These are phyloP conservation scores for Ascoidea rubescens DNA, from an alignment of 805 yeast species.

Conservation along the genomic window DNA sequence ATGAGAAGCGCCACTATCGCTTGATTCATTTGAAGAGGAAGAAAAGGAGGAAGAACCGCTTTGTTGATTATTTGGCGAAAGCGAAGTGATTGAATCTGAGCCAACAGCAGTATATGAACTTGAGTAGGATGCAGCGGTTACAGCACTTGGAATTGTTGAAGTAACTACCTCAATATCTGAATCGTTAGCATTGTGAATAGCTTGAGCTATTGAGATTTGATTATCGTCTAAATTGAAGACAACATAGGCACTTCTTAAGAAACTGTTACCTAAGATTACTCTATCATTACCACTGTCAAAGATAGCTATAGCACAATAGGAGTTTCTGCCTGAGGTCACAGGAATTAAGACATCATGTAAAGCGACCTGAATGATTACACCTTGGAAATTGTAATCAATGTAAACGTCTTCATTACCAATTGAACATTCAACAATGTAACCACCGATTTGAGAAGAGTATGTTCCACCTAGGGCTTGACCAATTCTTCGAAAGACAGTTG, in stretches of 20 bases:
- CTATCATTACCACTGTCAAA: slow-evolving; percentile 20
- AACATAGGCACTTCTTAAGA: slow-evolving; percentile 36
- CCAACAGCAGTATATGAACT: slow-evolving; percentile 23
- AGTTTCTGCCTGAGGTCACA: slow-evolving; percentile 10
- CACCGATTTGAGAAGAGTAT: slow-evolving; percentile 26
- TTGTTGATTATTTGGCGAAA: too few relatives aligned
- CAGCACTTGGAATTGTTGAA: slow-evolving; percentile 36
- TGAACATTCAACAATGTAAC: slow-evolving; percentile 33
- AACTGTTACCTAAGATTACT: slow-evolving; percentile 37
- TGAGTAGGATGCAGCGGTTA: slow-evolving; percentile 30
- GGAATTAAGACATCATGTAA: slow-evolving; percentile 18
- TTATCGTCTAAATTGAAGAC: slow-evolving; percentile 38
- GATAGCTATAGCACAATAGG: slow-evolving; percentile 32
- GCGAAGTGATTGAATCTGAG: not conserved
- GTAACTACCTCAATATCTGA: slow-evolving; percentile 29
- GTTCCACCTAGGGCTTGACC: slow-evolving; percentile 17
- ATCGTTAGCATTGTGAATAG: slow-evolving; percentile 14
- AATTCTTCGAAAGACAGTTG: slow-evolving; percentile 15
- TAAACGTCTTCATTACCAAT: slow-evolving; percentile 16
- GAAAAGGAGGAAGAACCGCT: not conserved
- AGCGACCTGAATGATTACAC: slow-evolving; percentile 39
- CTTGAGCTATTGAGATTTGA: slow-evolving; percentile 33
- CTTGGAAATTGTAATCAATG: slow-evolving; percentile 42
- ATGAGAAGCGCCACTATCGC: not conserved
- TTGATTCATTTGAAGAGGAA: not conserved